A percentile compares a stretch with the other conserved stretches of the same genome.
Conservation (phyloP, 345 rosid genomes). For the Acer yangbiense region DNA sequence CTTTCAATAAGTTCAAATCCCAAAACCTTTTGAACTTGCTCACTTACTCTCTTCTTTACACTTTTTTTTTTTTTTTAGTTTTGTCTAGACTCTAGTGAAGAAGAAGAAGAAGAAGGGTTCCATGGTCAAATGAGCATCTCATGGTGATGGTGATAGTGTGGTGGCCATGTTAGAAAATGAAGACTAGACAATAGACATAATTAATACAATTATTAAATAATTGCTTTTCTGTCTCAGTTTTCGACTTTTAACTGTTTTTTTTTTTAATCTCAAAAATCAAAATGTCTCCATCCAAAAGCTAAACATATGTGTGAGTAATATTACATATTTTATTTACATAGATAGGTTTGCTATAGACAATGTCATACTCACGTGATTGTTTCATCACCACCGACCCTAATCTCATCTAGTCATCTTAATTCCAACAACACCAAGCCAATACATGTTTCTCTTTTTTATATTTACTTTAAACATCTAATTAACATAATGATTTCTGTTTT, state of each 20-base stretch:
- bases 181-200: neutral
- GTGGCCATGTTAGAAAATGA: neutral
- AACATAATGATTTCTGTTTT: neutral
- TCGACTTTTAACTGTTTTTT: neutral
- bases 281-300: too few relatives aligned
- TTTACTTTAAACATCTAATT: neutral
- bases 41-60: neutral
- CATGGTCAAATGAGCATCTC: constrained; percentile 8
- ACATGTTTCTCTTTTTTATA: neutral
- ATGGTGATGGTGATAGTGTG: neutral
- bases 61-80: neutral
- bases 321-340: too few relatives aligned
- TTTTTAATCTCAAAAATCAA: too few relatives aligned
- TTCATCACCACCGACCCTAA: constrained; percentile 35
- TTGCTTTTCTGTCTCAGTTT: neutral
- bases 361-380: constrained; percentile 35
- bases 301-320: too few relatives aligned
- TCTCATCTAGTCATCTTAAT: neutral
- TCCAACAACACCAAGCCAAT: too few relatives aligned
- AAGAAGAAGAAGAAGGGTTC: neutral
- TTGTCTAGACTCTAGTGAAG: neutral
- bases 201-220: neutral
- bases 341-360: constrained; percentile 4
- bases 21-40: constrained; percentile 23
- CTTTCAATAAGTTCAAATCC: constrained; percentile 21